A percentile compares a stretch with the other conserved stretches of the same genome.
These are phyloP conservation scores for Candida nemodendra DNA, from an alignment of 805 yeast genomes.

Conservation along the genomic window DNA sequence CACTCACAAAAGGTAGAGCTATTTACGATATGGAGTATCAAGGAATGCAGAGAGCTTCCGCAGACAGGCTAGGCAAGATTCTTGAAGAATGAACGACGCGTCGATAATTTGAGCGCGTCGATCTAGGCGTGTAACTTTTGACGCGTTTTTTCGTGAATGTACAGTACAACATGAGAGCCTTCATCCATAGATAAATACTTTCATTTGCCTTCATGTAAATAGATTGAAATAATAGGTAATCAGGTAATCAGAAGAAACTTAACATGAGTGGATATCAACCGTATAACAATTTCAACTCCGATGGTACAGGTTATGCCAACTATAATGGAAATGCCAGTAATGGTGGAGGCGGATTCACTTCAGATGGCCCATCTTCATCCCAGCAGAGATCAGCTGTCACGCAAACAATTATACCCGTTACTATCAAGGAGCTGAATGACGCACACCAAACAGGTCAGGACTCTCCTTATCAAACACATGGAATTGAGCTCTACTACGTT, in stretches of 20 bases:
- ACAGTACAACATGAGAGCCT: not conserved
- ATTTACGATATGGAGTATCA: slow-evolving; percentile 73
- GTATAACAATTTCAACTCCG: slow-evolving; percentile 34
- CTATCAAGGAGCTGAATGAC: slow-evolving; percentile 69
- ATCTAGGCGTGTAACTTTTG: not conserved
- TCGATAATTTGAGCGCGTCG: not conserved
- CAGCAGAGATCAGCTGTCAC: slow-evolving; percentile 29
- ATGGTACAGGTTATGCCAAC: slow-evolving; percentile 38
- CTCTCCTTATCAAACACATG: slow-evolving; percentile 59
- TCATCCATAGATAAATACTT: too few relatives aligned
- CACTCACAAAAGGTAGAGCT: slow-evolving; percentile 88
- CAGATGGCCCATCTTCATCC: slow-evolving; percentile 19
- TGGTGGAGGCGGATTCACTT: slow-evolving; percentile 33
- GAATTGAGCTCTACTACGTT: slow-evolving; percentile 61
- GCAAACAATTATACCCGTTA: slow-evolving; percentile 57
- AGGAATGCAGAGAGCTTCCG: slow-evolving; percentile 67
- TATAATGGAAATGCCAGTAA: slow-evolving; percentile 18
- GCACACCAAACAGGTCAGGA: slow-evolving; percentile 63
- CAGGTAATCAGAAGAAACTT: not conserved
- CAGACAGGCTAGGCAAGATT: slow-evolving; percentile 46
- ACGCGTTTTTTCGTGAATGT: not conserved
- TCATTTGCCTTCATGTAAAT: slow-evolving; percentile 6
- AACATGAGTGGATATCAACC: slow-evolving; percentile 36
- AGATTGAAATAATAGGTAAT: too few relatives aligned
- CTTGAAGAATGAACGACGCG: slow-evolving; percentile 15